Evolutionary conservation across 805 yeast genomes (phyloP), one percentile per base, ranked within the genome.

Genomic region (Kodamaea laetipori): DNA sequence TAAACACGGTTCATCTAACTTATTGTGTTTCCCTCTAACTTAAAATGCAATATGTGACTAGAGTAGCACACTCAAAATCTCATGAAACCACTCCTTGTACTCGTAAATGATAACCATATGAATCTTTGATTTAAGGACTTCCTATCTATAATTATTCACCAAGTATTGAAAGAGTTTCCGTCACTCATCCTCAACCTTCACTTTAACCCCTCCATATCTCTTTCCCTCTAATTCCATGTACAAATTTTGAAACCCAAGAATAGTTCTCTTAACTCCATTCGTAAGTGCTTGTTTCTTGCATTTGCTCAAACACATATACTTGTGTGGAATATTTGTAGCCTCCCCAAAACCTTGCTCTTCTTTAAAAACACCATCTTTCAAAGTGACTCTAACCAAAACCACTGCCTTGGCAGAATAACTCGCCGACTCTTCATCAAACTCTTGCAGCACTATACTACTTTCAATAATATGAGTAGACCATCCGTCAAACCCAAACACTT

Each of bases 401-500:
- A 48, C 45, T 9, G 63, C 60, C 12, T 50, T 51, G 25, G 60
- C 57, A 4, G 63, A 54, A 47, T 41, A 54, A 17, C 50, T 36
- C 37, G 32, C n/a, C 11, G 59, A 43, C 40, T 58, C 50, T 16
- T 54, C 55, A 36, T 66, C 54, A 12, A 58, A 51, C 6, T 51
- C 53, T 23, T 55, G 55, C 13, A 39, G 41, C 16, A 55, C 49
- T 6, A 47, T 41, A 2, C 43, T 45, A 28, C 56, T 59, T 4
- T 55, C 58, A 9, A 69, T 19, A 1, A 80, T 60, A 37, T 68
- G 69, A 24, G 76, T 64, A 5, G 73, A 67, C 85, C 85, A 80
- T 6, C 85, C 84, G 47, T 77, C 67, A 53, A 63, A 76, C 0
- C 84, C 84, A 59, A 78, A 80, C 0, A 71, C 58, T 28, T 73